Percentiles rank a stretch among this genome's conserved stretches.
Evolutionary conservation across 768 basidiomycete genomes (phyloP).

Genomic region (Lactarius akahatsu): DNA sequence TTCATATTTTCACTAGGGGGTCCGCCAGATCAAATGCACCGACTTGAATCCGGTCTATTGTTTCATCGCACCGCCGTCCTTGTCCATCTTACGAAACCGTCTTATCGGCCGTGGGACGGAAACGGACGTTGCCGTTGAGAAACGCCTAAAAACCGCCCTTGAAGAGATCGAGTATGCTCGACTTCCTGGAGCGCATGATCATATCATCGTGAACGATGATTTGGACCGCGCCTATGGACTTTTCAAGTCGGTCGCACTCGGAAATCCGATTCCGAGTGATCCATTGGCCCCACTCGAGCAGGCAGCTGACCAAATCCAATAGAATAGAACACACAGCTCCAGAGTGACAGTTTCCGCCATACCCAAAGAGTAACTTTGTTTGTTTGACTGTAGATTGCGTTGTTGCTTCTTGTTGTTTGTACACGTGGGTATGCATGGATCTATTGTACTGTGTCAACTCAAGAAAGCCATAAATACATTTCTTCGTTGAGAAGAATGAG

Average conservation of each 20-base stretch:
- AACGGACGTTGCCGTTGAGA: conserved; percentile 64
- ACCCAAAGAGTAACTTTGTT: neutral
- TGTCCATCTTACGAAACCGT: conserved; percentile 66
- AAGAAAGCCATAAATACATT: conserved; percentile 12
- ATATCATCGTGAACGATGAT: conserved; percentile 89
- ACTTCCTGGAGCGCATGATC: conserved; percentile 68
- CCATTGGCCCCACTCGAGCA: conserved; percentile 64
- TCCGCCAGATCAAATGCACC: conserved; percentile 86
- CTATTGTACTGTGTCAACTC: neutral
- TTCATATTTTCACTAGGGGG: conserved; percentile 56
- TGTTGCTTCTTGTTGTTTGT: neutral
- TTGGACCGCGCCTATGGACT: conserved; percentile 76
- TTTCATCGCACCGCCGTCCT: conserved; percentile 87
- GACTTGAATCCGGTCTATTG: conserved; percentile 81
- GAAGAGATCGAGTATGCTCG: conserved; percentile 84
- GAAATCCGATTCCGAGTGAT: conserved; percentile 61
- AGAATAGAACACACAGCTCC: neutral
- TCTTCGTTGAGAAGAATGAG: neutral
- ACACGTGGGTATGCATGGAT: neutral
- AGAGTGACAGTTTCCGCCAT: neutral
- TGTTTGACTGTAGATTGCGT: neutral
- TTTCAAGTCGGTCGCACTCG: conserved; percentile 77
- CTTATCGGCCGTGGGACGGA: conserved; percentile 85
- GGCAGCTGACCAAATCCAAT: conserved; percentile 29
- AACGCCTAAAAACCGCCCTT: conserved; percentile 74